Percentiles rank a stretch among this genome's conserved stretches.
phyloP scores from a whole-genome alignment of 2,329 filamentous ascomycete species.

The Colletotrichum sp. region DNA sequence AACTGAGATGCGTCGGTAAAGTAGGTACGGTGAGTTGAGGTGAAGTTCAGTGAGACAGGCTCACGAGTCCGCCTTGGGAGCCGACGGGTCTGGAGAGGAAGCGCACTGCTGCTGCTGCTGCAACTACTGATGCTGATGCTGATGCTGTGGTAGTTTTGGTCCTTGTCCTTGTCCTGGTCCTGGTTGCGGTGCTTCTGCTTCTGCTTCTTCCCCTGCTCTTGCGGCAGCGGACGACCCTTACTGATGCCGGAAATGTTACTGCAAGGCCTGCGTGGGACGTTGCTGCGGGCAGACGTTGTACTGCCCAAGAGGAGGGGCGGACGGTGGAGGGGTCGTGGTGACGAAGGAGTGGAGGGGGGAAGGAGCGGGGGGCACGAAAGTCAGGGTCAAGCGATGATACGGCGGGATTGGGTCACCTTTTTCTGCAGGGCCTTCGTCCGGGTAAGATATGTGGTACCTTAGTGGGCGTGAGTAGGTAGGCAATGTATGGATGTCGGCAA shows the following conservation, averaged over 20 bases:
- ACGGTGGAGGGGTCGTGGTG: slow-evolving; percentile 7
- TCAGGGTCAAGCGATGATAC: slow-evolving; percentile 12
- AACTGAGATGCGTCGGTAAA: neutral
- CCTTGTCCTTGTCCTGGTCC: neutral
- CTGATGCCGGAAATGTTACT: neutral
- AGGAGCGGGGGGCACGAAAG: slow-evolving; percentile 7
- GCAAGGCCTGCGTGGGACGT: neutral
- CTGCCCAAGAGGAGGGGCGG: neutral
- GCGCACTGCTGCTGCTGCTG: neutral
- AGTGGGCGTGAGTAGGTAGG: neutral
- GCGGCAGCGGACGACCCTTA: neutral
- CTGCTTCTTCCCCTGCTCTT: neutral
- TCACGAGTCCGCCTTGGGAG: neutral
- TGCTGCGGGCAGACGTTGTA: neutral
- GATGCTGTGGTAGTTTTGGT: neutral
- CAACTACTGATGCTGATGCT: neutral
- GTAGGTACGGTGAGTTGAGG: neutral
- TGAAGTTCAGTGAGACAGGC: neutral
- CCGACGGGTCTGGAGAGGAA: neutral
- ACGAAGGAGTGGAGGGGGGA: neutral
- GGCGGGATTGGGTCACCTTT: slow-evolving; percentile 5
- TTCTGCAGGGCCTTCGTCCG: slow-evolving; percentile 13
- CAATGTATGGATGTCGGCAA: neutral
- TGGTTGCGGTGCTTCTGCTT: neutral
- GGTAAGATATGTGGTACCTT: neutral